Percentiles rank a stretch among this genome's conserved stretches.
Conservation (phyloP, 257 asterid species). For the Avicennia marina region DNA sequence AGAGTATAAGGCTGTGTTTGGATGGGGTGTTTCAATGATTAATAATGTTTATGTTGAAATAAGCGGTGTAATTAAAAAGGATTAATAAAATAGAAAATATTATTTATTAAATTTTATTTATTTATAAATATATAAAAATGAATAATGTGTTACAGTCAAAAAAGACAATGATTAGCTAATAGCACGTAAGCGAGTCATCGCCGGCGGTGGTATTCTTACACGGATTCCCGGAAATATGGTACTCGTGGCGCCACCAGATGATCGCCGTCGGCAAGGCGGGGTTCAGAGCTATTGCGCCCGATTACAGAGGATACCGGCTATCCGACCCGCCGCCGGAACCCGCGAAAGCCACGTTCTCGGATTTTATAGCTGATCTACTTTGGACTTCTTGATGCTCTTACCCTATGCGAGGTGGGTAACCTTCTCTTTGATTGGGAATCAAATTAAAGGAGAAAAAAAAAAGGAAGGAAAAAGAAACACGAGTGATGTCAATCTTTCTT, state of each 20-base stretch:
- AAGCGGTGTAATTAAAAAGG: too few species aligned
- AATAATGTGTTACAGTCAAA: too few species aligned
- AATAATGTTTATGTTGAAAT: too few species aligned
- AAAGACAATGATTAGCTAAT: too few species aligned
- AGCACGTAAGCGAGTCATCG: conserved; percentile 26
- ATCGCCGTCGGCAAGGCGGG: conserved; percentile 45
- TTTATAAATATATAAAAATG: too few species aligned
- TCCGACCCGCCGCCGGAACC: conserved; percentile 52
- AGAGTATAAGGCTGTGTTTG: too few species aligned
- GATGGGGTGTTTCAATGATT: too few species aligned
- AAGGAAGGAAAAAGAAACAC: too few species aligned
- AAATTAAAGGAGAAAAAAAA: too few species aligned
- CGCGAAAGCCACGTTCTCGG: conserved; percentile 35
- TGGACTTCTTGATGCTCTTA: conserved; percentile 31
- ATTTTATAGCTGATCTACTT: conserved; percentile 41
- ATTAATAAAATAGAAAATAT: too few species aligned
- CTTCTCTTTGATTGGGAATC: not conserved
- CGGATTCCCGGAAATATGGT: conserved; percentile 69
- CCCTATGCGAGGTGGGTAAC: conserved; percentile 28
- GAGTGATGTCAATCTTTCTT: too few species aligned
- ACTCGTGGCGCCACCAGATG: conserved; percentile 77
- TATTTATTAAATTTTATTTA: too few species aligned
- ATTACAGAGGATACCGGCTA: conserved; percentile 57
- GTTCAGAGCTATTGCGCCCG: conserved; percentile 55
- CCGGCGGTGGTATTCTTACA: conserved; percentile 54